phyloP scores from a whole-genome alignment of 2,329 filamentous ascomycete species.

The Helminthosporium solani region DNA sequence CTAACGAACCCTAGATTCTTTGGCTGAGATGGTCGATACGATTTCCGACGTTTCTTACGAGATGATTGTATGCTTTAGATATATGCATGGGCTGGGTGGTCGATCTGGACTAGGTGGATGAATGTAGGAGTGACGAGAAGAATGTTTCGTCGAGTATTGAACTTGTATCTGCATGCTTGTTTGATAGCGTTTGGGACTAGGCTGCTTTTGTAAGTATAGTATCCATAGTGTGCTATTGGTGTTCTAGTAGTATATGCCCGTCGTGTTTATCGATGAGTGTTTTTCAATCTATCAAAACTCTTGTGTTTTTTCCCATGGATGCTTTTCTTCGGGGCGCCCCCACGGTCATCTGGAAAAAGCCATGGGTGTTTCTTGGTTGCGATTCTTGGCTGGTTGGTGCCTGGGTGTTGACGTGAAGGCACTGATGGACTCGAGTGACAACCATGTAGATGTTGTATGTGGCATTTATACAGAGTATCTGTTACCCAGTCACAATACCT shows the following conservation, averaged over 20 bases:
- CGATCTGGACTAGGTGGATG: too few species aligned
- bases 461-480: too few species aligned
- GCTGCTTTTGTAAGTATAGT: not conserved
- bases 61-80: not conserved
- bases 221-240: not conserved
- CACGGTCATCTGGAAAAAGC: too few species aligned
- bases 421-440: too few species aligned
- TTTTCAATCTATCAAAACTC: too few species aligned
- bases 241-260: not conserved
- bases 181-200: conserved; percentile 9
- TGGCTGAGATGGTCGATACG: not conserved
- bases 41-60: not conserved
- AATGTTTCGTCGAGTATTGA: conserved; percentile 1
- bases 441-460: too few species aligned
- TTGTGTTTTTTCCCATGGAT: too few species aligned
- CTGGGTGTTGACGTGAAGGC: too few species aligned
- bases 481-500: too few species aligned
- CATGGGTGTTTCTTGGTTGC: too few species aligned
- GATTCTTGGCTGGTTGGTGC: too few species aligned
- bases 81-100: not conserved
- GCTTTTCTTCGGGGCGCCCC: too few species aligned
- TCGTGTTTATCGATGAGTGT: not conserved
- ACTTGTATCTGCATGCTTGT: not conserved
- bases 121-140: not conserved
- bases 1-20: not conserved